Evolutionary conservation across 75 land plant species (phyloP), one percentile per base, ranked within the genome.

Genomic region (Pinus taeda): DNA sequence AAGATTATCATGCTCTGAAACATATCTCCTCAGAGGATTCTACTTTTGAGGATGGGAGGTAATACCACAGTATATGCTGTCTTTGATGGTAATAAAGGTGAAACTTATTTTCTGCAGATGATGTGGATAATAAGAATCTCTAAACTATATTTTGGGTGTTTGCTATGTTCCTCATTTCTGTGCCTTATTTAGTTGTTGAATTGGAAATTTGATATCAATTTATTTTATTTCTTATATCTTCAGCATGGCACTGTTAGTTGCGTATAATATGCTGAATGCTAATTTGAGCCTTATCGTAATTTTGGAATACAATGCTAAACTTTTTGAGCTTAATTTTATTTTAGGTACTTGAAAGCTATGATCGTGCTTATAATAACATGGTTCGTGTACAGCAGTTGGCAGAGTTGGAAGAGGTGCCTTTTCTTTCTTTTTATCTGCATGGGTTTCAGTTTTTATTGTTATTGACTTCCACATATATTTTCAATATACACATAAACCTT

Each of bases 301-400:
- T 65, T 65, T 65, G 33, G 61, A 21, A 17, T 36, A 2, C n/a
- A 17, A 17, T 36, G 17, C 9, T 49, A 8, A 71, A 49, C 15
- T 4, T 75, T 75, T 64, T 21, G 17, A 70, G 22, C 6, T 60
- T 24, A 33, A 73, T 73, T 24, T 22, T 21, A 55, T 82, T 8
- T 42, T 76, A 97, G 99, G 98, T 97, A 62, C 85, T 97, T 58
- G 99, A 97, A 62, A 97, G 99, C 74, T 97, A 97, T 85, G 99
- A 97, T 57, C 93, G 99, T 77, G 98, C 99, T 18, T 97, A 97
- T 75, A 95, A 80, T 80, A 97, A 95, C 49, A 97, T 97, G 99
- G 99, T 97, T 57, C 96, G 98, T 59, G 96, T 93, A 73, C 99
- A 97, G 78, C 99, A 97, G 77, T 85, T 97, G 4, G 83, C 99